Conservation (phyloP, 352 stramenopile genomes). For the Pythium insidiosum region DNA sequence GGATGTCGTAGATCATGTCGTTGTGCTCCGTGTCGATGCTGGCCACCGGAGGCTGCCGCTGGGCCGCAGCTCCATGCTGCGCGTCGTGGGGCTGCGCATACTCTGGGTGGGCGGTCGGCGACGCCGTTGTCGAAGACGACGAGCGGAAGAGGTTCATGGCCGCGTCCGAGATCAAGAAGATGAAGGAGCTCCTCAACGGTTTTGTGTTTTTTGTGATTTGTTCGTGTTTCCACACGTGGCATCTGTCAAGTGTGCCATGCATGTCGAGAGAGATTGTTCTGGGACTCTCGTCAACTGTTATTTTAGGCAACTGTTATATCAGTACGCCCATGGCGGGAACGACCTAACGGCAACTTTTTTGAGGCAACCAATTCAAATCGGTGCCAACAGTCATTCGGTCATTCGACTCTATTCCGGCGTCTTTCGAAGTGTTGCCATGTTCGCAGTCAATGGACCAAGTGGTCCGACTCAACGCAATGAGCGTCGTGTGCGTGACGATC, state of each 20-base stretch:
- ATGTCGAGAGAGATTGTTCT: no score
- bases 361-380: no score
- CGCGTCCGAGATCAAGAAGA: not conserved
- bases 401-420: no score
- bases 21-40: constrained; percentile 85
- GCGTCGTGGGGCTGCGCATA: not conserved
- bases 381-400: no score
- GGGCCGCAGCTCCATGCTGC: not conserved
- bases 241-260: no score
- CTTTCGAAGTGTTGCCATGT: no score
- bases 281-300: no score
- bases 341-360: no score
- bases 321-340: no score
- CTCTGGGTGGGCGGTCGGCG: constrained; percentile 1
- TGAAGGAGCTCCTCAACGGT: constrained; percentile 10
- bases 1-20: constrained; percentile 86
- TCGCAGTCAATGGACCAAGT: constrained; percentile 67
- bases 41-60: constrained; percentile 29
- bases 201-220: no score
- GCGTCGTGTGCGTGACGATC: constrained; percentile 27
- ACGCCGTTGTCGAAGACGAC: constrained; percentile 6
- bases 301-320: no score
- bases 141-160: constrained; percentile 20
- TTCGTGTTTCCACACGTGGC: no score
- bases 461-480: constrained; percentile 53